Conservation (phyloP, 768 basidiomycete genomes). For the Gautieria morchelliformis region DNA sequence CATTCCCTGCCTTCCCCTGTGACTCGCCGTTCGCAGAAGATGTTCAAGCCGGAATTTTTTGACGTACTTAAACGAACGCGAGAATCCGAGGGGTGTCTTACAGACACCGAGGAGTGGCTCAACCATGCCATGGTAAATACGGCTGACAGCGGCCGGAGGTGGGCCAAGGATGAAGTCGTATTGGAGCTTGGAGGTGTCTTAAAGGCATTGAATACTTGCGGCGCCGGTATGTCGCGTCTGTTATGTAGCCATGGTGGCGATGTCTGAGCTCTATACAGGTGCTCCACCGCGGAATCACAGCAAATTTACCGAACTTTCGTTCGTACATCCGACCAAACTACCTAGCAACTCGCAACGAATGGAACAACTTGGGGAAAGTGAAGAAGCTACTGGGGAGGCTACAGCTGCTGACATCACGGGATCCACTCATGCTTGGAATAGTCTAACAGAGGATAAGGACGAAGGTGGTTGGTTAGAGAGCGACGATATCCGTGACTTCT, state of each 20-base stretch:
- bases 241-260: conserved; percentile 12
- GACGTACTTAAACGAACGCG: conserved; percentile 46
- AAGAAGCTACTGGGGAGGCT: conserved; percentile 12
- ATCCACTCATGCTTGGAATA: not conserved
- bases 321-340: conserved; percentile 20
- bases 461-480: conserved; percentile 23
- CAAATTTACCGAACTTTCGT: conserved; percentile 45
- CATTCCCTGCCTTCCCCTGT: conserved; percentile 86
- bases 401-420: conserved; percentile 20
- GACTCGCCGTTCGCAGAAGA: conserved; percentile 63
- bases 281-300: conserved; percentile 27
- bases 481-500: conserved; percentile 29
- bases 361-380: conserved; percentile 12
- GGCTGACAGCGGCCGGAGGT: conserved; percentile 27
- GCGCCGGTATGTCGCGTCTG: conserved; percentile 21
- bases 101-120: conserved; percentile 52
- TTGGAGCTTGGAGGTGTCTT: conserved; percentile 52
- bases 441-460: conserved; percentile 14
- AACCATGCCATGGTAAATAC: conserved; percentile 19
- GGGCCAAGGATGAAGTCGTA: conserved; percentile 42
- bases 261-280: not conserved
- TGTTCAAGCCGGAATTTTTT: conserved; percentile 85
- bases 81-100: conserved; percentile 50
- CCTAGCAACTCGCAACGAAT: conserved; percentile 16
- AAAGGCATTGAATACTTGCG: conserved; percentile 24